Conservation (phyloP, 164 flowering plant species). For the Chimonanthus praecox region DNA sequence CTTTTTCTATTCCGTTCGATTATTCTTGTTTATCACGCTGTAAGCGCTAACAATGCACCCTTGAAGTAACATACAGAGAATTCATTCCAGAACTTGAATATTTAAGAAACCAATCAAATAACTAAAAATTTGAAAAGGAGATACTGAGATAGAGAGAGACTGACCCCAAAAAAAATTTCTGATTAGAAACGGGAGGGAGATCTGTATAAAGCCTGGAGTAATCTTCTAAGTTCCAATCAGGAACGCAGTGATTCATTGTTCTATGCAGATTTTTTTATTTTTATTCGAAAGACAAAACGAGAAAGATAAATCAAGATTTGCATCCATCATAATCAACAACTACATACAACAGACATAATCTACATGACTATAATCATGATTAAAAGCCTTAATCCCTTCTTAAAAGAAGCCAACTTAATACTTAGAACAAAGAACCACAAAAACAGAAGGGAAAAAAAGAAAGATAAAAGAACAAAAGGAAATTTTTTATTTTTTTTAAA, state of each 20-base stretch:
- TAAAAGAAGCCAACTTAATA: conserved; percentile 2
- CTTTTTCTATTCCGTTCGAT: no score
- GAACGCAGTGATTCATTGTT: conserved; percentile 42
- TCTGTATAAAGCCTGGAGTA: conserved; percentile 8
- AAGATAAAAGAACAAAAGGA: background rate
- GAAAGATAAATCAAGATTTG: no score
- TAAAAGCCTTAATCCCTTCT: background rate
- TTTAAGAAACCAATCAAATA: background rate
- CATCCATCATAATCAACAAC: background rate
- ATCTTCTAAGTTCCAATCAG: conserved; percentile 46
- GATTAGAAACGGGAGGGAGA: conserved; percentile 23
- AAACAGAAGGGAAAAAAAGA: background rate
- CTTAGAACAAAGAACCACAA: background rate
- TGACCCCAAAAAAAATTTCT: conserved; percentile 36
- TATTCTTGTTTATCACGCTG: no score
- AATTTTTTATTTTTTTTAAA: background rate
- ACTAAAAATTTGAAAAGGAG: background rate
- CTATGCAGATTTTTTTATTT: no score
- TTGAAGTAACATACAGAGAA: background rate
- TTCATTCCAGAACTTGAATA: background rate
- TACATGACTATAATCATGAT: conserved; percentile 2
- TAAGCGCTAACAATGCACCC: no score
- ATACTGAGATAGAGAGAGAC: conserved; percentile 9
- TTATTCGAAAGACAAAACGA: no score
- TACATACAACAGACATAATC: background rate